phyloP scores from a whole-genome alignment of 805 yeast genomes.

The Candida hungchunana region DNA sequence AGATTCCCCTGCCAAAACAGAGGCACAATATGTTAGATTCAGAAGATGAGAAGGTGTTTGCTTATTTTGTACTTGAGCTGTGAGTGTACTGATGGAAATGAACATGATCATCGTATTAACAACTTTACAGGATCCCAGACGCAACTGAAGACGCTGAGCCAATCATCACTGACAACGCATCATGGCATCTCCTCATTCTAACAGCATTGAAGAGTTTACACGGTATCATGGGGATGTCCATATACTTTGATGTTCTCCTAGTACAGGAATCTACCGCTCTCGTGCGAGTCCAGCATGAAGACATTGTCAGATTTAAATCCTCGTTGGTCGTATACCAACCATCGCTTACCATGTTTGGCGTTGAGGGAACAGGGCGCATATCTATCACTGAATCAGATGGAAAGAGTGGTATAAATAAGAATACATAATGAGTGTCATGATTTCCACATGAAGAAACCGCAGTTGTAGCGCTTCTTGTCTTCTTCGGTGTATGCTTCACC shows the following conservation, averaged over 20 bases:
- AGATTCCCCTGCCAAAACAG: too few species aligned
- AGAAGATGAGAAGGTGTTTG: background rate
- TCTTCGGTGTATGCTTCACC: slow-evolving; percentile 20
- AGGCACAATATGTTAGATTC: background rate
- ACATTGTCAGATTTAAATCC: slow-evolving; percentile 27
- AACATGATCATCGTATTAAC: too few species aligned
- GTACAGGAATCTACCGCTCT: slow-evolving; percentile 23
- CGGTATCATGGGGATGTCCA: slow-evolving; percentile 39
- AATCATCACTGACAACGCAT: slow-evolving; percentile 17
- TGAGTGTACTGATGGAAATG: too few species aligned
- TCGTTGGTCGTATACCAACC: slow-evolving; percentile 32
- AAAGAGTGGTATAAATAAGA: too few species aligned
- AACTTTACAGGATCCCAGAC: slow-evolving; percentile 5
- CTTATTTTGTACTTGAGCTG: too few species aligned
- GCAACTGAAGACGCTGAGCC: slow-evolving; percentile 4
- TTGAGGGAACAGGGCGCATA: slow-evolving; percentile 26
- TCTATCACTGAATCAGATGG: too few species aligned
- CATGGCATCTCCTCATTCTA: slow-evolving; percentile 36
- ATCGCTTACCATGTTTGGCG: slow-evolving; percentile 23
- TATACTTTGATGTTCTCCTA: slow-evolving; percentile 31
- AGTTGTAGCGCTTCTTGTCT: slow-evolving; percentile 33
- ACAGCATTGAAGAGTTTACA: slow-evolving; percentile 33
- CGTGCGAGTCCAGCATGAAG: slow-evolving; percentile 28
- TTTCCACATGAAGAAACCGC: slow-evolving; percentile 55
- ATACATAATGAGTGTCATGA: too few species aligned